Evolutionary conservation across 257 asterid genomes (phyloP), one percentile per base, ranked within the genome.

Genomic region (Capsicum chinense): DNA sequence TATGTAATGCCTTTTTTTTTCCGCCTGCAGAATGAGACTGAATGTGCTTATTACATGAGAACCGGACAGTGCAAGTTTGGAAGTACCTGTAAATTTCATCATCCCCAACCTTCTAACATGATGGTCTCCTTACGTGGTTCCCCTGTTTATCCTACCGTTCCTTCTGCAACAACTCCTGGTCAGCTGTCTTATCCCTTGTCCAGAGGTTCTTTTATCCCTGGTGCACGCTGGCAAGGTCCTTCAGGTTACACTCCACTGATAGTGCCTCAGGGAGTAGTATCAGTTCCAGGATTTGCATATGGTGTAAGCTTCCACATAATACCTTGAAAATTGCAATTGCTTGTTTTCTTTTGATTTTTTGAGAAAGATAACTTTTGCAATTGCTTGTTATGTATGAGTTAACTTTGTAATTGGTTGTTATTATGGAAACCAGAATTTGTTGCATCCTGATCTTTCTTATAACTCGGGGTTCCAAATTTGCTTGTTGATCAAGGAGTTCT

Each of bases 31-130:
- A 89, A 91, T 86, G 99, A 97, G 89, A 68, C 84, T 79, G 99
- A 95, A 83, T 97, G 99, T 83, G 88, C 96, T 84, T 95, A 94
- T 90, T 97, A 94, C 83, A 89, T 97, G 93, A 92, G 94, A 89
- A 95, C 93, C 62, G 99, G 99, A 54, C 92, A 89, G 79, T 97
- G 99, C 94, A 95, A 97, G 89, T 97, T 93, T 87, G 99, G 98
- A 85, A 89, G 92, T 92, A 94, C 98, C 84, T 97, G 99, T 88
- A 95, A 95, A 90, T 97, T 90, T 89, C 92, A 97, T 89, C 99
- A 97, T 87, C 98, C 99, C 79, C 98, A 93, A 88, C 99, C 98
- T 79, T 92, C 98, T 79, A 93, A 91, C 88, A 91, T 89, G 95
- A 94, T 94, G 99, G 97, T 95, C 85, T 83, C 99, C 81, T 81